phyloP scores from a whole-genome alignment of 495 filamentous ascomycete genomes.

The Penicillium fimorum region DNA sequence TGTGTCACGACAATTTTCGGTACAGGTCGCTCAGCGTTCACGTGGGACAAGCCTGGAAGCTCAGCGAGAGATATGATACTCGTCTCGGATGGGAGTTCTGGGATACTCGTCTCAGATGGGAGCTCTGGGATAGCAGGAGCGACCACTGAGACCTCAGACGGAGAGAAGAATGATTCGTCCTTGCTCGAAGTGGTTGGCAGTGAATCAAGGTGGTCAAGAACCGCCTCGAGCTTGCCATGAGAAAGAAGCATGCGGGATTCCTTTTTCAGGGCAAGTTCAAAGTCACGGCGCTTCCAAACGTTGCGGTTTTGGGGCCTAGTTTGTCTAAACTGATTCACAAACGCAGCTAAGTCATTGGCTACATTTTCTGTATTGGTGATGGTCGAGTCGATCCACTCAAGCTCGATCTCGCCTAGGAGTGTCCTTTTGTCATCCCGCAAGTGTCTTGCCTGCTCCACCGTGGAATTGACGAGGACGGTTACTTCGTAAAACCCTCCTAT shows the following conservation, averaged over 20 bases:
- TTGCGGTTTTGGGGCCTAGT: neutral
- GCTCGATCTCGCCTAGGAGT: slow-evolving; percentile 4
- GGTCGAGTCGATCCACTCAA: slow-evolving; percentile 9
- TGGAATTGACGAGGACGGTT: neutral
- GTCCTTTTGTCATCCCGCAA: neutral
- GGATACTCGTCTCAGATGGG: neutral
- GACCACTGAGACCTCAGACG: neutral
- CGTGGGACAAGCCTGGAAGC: neutral
- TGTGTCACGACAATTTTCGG: slow-evolving; percentile 10
- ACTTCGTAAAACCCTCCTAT: neutral
- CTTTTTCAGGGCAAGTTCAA: neutral
- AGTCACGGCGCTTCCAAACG: neutral
- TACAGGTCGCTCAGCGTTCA: neutral
- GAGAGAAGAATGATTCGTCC: neutral
- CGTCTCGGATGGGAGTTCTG: neutral
- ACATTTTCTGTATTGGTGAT: neutral
- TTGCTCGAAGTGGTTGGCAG: neutral
- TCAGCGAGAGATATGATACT: neutral
- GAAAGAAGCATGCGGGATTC: neutral
- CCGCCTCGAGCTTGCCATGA: neutral
- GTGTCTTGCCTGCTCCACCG: neutral
- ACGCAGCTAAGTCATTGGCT: neutral
- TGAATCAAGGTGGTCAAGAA: slow-evolving; percentile 4
- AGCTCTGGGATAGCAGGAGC: neutral
- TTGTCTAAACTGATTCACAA: neutral